Conservation (phyloP, 192 early-diverging fungal genomes). For the Entrophospora sp. region DNA sequence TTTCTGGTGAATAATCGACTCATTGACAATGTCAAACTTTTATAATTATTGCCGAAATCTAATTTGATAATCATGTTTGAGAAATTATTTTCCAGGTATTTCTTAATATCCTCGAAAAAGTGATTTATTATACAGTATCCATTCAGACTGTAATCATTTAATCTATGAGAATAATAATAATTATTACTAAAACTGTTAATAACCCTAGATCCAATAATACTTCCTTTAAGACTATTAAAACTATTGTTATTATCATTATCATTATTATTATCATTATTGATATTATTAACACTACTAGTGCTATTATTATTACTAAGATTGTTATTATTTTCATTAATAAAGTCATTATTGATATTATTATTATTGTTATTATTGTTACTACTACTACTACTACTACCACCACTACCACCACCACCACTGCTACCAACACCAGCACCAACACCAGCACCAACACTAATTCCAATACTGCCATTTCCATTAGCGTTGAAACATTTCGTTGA, state of each 20-base stretch:
- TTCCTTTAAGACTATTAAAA: no score
- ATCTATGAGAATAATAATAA: neutral
- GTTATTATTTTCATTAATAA: no score
- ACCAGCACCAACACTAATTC: no score
- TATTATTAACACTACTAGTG: no score
- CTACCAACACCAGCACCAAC: neutral
- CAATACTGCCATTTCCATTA: neutral
- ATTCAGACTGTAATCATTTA: slow-evolving; percentile 7
- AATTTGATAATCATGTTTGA: slow-evolving; percentile 13
- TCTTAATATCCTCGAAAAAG: slow-evolving; percentile 19
- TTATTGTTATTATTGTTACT: no score
- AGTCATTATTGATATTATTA: no score
- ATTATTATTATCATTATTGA: no score
- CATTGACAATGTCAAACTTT: slow-evolving; percentile 9
- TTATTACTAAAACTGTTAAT: no score
- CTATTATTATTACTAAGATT: no score
- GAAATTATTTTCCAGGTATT: slow-evolving; percentile 11
- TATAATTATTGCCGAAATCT: slow-evolving; percentile 16
- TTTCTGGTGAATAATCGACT: slow-evolving; percentile 7
- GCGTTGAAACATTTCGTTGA: neutral
- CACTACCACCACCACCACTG: neutral
- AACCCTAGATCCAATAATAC: no score
- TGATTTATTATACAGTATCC: slow-evolving; percentile 19
- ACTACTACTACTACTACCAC: no score
- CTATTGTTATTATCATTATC: neutral